Evolutionary conservation across 108 stramenopile species (phyloP).

Genomic region (Ochromonas danica): DNA sequence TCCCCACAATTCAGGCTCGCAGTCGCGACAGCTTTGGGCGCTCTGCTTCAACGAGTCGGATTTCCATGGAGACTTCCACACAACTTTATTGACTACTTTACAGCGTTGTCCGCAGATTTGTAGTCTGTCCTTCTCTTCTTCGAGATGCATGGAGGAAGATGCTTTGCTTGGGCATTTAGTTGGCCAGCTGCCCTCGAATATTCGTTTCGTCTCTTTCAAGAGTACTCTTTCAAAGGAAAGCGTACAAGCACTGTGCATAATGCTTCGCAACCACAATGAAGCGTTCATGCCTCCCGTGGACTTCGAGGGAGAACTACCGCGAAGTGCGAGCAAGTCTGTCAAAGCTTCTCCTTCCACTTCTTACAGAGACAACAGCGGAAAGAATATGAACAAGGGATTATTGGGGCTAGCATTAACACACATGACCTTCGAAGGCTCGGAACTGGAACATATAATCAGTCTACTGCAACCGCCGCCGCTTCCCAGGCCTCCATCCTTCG

Average conservation of each 20-base stretch:
- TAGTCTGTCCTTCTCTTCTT: background rate
- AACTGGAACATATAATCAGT: background rate
- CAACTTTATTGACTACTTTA: background rate
- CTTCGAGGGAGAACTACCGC: background rate
- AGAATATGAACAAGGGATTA: too few relatives aligned
- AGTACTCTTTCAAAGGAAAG: background rate
- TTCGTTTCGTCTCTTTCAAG: constrained; percentile 29
- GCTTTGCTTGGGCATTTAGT: constrained; percentile 19
- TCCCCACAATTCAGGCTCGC: too few relatives aligned
- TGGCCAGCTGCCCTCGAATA: constrained; percentile 7
- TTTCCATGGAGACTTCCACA: constrained; percentile 27
- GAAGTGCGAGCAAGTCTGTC: background rate
- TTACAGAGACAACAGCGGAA: too few relatives aligned
- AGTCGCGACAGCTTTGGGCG: background rate
- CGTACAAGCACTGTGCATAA: constrained; percentile 13
- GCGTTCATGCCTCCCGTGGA: constrained; percentile 16
- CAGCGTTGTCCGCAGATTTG: constrained; percentile 7
- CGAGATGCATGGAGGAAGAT: background rate
- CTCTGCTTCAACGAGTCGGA: background rate
- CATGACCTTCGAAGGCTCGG: background rate
- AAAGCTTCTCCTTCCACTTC: background rate
- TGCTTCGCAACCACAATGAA: constrained; percentile 19
- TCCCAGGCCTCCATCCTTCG: too few relatives aligned
- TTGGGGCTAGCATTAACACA: constrained; percentile 25
- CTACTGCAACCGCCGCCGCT: too few relatives aligned